These are phyloP conservation scores for Niveomyces coronatus DNA, from an alignment of 2,329 filamentous ascomycete genomes.

Conservation along the genomic window DNA sequence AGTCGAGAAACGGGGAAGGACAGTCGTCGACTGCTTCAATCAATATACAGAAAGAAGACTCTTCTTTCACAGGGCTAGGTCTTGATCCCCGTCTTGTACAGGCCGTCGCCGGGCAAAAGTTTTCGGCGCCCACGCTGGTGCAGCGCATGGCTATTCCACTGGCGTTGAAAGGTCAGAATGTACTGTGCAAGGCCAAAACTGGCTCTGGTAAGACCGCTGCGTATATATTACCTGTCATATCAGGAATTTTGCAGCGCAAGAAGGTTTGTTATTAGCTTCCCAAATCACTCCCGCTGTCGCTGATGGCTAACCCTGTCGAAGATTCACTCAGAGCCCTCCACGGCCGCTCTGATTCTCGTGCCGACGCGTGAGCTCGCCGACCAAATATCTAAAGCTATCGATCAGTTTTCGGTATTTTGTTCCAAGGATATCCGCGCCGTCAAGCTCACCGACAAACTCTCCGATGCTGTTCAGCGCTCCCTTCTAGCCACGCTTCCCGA, in stretches of 20 bases:
- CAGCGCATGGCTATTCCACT: constrained; percentile 83
- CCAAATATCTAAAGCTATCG: constrained; percentile 73
- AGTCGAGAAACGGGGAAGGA: too few relatives aligned
- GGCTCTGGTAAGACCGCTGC: constrained; percentile 97
- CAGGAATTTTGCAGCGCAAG: constrained; percentile 73
- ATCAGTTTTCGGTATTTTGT: constrained; percentile 71
- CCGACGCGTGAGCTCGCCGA: constrained; percentile 91
- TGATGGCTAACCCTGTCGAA: constrained; percentile 19
- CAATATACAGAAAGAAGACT: too few relatives aligned
- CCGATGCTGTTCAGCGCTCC: constrained; percentile 77
- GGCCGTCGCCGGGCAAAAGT: constrained; percentile 75
- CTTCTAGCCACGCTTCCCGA: constrained; percentile 80
- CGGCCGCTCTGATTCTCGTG: constrained; percentile 77
- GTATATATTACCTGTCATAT: constrained; percentile 81
- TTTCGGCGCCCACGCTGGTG: constrained; percentile 76
- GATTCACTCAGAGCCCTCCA: constrained; percentile 42
- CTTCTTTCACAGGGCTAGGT: constrained; percentile 63
- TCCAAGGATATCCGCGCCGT: constrained; percentile 71
- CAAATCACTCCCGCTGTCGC: not conserved
- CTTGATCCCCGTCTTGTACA: constrained; percentile 81
- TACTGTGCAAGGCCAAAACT: constrained; percentile 86
- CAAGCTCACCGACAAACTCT: constrained; percentile 85
- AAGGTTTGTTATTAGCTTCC: not conserved
- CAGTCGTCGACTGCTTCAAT: too few relatives aligned
- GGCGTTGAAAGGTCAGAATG: constrained; percentile 76